Conservation (phyloP, 768 basidiomycete species). For the Lactifluus rugatus region DNA sequence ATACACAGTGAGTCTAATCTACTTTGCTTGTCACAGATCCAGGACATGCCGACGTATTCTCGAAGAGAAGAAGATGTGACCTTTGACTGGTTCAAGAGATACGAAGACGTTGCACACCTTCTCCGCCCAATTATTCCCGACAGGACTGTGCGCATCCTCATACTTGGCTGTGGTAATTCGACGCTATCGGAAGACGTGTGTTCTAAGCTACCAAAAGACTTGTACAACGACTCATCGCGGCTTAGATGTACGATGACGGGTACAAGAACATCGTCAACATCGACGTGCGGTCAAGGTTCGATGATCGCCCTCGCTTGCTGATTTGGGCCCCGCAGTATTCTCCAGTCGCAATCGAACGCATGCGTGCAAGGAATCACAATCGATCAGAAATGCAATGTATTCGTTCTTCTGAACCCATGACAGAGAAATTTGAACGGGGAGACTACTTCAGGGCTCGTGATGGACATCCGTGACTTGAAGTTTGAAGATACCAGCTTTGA, state of each 20-base stretch:
- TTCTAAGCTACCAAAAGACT: neutral
- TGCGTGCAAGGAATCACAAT: constrained; percentile 45
- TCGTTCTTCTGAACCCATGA: neutral
- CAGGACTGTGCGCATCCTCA: constrained; percentile 51
- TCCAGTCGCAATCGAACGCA: constrained; percentile 59
- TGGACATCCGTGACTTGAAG: constrained; percentile 65
- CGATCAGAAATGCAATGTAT: constrained; percentile 67
- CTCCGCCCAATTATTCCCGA: constrained; percentile 55
- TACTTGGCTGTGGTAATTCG: constrained; percentile 83
- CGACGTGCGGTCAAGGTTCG: constrained; percentile 41
- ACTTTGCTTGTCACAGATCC: neutral
- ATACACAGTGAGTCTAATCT: constrained; percentile 41
- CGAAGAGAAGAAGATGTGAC: constrained; percentile 49
- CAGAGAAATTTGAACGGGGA: neutral
- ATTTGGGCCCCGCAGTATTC: constrained; percentile 49
- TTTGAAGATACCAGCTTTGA: constrained; percentile 60
- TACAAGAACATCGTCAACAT: constrained; percentile 72
- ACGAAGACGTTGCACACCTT: constrained; percentile 55
- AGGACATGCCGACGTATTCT: constrained; percentile 3
- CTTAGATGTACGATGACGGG: constrained; percentile 80
- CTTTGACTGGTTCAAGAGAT: constrained; percentile 87
- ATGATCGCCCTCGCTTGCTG: neutral
- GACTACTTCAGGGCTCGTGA: constrained; percentile 55
- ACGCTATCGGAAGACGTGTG: constrained; percentile 65
- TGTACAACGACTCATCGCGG: neutral